Percentiles rank a stretch among this genome's conserved stretches.
phyloP scores from a whole-genome alignment of 1,284 basidiomycete species.

The Polyporus tsugae region DNA sequence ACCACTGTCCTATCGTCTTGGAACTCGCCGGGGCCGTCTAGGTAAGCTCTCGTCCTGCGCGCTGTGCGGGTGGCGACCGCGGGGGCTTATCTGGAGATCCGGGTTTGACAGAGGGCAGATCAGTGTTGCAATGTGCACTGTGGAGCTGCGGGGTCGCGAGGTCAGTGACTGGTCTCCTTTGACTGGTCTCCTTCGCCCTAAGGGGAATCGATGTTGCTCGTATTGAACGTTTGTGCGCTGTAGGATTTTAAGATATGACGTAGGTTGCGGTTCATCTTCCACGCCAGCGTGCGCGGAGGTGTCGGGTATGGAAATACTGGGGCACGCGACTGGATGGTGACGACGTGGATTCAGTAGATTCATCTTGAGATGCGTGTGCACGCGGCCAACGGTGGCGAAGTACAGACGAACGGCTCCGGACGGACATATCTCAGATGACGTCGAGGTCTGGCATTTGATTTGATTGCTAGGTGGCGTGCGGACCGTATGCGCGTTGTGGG shows the following conservation, averaged over 20 bases:
- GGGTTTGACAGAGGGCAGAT: conserved; percentile 1
- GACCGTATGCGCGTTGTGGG: background rate
- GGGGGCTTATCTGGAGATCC: background rate
- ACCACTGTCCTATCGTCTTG: conserved; percentile 83
- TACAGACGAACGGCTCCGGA: background rate
- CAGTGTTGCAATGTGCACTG: background rate
- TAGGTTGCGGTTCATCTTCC: background rate
- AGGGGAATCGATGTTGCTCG: background rate
- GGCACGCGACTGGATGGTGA: background rate
- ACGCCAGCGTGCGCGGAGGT: background rate
- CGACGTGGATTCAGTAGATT: background rate
- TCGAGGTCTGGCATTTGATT: background rate
- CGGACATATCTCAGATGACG: background rate
- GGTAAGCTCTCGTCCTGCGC: background rate
- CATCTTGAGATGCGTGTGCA: background rate
- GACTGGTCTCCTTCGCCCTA: too few species aligned
- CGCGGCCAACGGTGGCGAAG: background rate
- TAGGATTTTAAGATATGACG: background rate
- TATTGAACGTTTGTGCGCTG: background rate
- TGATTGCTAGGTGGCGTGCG: background rate
- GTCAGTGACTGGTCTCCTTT: conserved; percentile 19
- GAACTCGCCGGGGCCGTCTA: conserved; percentile 57
- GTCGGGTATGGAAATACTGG: conserved; percentile 1
- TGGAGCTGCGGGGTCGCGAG: conserved; percentile 7
- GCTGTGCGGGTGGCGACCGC: background rate